Percentiles rank a stretch among this genome's conserved stretches.
phyloP scores from a whole-genome alignment of 2,329 filamentous ascomycete species.

The Anthostomella pinea region DNA sequence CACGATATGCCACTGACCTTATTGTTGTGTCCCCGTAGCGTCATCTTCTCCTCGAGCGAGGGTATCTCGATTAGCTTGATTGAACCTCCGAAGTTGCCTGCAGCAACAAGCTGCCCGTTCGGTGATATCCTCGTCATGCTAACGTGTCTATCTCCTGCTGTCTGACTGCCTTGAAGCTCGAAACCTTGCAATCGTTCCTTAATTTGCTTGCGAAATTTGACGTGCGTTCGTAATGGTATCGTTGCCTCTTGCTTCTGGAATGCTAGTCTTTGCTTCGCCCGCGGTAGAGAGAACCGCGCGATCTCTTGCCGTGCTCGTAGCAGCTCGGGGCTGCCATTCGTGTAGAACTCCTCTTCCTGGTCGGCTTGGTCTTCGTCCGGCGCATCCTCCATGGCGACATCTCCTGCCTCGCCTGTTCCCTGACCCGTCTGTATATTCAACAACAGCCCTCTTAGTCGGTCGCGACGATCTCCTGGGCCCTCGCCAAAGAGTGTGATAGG shows the following conservation, averaged over 20 bases:
- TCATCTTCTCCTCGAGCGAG: constrained; percentile 71
- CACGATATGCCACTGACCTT: constrained; percentile 89
- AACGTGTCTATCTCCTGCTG: constrained; percentile 84
- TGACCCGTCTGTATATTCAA: constrained; percentile 71
- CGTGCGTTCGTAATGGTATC: constrained; percentile 84
- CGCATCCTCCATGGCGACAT: constrained; percentile 60
- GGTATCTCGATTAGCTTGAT: constrained; percentile 85
- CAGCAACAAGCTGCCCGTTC: constrained; percentile 76
- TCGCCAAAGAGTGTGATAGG: constrained; percentile 95
- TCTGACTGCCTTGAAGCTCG: constrained; percentile 91
- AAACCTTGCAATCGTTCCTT: constrained; percentile 81
- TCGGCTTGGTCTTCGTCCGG: constrained; percentile 64
- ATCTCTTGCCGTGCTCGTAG: constrained; percentile 75
- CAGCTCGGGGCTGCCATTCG: constrained; percentile 71
- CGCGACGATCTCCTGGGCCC: constrained; percentile 78
- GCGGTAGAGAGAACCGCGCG: constrained; percentile 77
- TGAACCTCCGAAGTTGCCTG: constrained; percentile 89
- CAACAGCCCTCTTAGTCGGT: constrained; percentile 78
- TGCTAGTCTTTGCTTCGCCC: constrained; percentile 72
- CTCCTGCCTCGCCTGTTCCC: constrained; percentile 49
- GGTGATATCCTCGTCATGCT: constrained; percentile 91
- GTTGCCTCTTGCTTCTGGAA: constrained; percentile 77
- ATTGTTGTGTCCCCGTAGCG: constrained; percentile 79
- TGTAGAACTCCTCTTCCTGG: constrained; percentile 93
- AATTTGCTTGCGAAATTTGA: constrained; percentile 85